Percentiles rank a stretch among this genome's conserved stretches.
Conservation (phyloP, 768 basidiomycete genomes). For the Ramaria sp. region DNA sequence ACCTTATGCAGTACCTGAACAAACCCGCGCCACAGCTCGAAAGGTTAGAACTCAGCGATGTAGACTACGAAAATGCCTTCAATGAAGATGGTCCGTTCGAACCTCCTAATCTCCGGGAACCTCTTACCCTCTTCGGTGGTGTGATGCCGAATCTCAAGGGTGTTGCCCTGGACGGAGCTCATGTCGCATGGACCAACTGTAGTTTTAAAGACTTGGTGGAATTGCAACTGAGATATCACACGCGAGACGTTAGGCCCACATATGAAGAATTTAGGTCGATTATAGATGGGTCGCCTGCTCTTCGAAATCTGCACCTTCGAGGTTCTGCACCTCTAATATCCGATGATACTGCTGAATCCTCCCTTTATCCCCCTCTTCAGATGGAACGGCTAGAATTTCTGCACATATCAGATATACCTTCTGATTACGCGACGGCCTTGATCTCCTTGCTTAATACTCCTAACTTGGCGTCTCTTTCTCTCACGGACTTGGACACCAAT, state of each 20-base stretch:
- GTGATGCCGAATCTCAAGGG: slow-evolving; percentile 38
- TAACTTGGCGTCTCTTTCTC: slow-evolving; percentile 32
- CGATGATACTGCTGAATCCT: neutral
- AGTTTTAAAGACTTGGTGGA: slow-evolving; percentile 34
- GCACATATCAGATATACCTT: slow-evolving; percentile 2
- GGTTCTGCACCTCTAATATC: slow-evolving; percentile 41
- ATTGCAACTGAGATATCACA: slow-evolving; percentile 53
- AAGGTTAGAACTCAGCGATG: neutral
- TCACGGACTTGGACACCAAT: slow-evolving; percentile 47
- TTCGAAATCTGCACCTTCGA: slow-evolving; percentile 40
- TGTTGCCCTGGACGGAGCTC: slow-evolving; percentile 56
- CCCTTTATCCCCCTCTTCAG: neutral
- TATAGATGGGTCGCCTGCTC: slow-evolving; percentile 39
- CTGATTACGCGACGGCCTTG: neutral
- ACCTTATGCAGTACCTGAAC: neutral
- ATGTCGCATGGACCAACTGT: slow-evolving; percentile 46
- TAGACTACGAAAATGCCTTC: slow-evolving; percentile 3
- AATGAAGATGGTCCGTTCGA: slow-evolving; percentile 20
- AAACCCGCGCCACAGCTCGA: slow-evolving; percentile 3
- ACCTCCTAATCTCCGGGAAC: slow-evolving; percentile 28
- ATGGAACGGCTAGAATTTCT: neutral
- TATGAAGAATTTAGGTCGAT: slow-evolving; percentile 43
- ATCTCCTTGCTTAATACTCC: slow-evolving; percentile 7
- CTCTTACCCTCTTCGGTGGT: slow-evolving; percentile 40
- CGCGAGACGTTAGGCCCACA: slow-evolving; percentile 50